Base-by-base conservation (phyloP, 352 stramenopile species). In the Pythium rishiriense region DNA sequence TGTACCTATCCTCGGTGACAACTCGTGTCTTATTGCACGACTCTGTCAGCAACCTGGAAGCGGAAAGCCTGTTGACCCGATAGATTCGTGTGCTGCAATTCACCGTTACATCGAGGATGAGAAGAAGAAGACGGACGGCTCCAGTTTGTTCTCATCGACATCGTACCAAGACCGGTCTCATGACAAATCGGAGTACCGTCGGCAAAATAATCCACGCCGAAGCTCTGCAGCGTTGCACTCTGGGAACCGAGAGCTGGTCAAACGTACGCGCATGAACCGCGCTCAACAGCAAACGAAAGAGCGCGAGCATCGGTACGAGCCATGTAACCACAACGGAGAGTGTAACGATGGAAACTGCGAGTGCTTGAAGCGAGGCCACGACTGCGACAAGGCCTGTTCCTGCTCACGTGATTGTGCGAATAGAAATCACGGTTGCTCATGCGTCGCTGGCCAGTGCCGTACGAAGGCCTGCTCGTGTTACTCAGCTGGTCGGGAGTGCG, bases 401-500 rank as follows among this genome's bases (percentile, higher is more conserved):
- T 93, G 84, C 58, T 63, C 76, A 9, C 76, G 82, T 9, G 77
- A 86, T 24, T 93, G 84, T 21, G 65, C 74, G 4, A 88, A 90
- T 58, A 75, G 84, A 4, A 81, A 86, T 29, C 79, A 84, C 39
- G 85, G 85, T 4, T 94, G 85, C 62, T 79, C 79, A 25, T 94
- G 85, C 50, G 64, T 50, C 0, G 58, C 72, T 3, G 83, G 79
- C 8, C 78, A 73, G 12, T 94, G 85, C 39, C 74, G 77, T 19
- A 87, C 75, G 14, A 78, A 78, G 28, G 41, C 58, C 17, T 94
- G 85, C 60, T 50, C 80, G 15, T 94, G 85, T 60, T 88, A 68
- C 52, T 66, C n/a, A 19, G 65, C 60, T 42, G 72, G 66, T 7
- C 71, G 81, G 8, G 85, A 94, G 56, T 94, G 85, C 25, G 79